A percentile compares a stretch with the other conserved stretches of the same genome.
phyloP scores from a whole-genome alignment of 2,329 filamentous ascomycete species.

The Chalaropsis ovoidea region DNA sequence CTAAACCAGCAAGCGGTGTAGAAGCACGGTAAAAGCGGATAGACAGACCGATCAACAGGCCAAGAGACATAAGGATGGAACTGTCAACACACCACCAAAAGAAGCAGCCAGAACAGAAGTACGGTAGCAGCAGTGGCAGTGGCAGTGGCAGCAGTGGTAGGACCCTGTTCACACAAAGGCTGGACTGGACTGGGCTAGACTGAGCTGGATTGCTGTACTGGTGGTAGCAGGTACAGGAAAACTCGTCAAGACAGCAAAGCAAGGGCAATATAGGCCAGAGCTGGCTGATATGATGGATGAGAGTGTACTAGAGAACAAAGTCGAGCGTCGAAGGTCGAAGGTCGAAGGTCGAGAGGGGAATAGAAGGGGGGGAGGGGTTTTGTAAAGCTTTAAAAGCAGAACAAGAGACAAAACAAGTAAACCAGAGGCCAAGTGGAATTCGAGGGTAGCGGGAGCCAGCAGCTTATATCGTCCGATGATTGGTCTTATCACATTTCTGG shows the following conservation, averaged over 20 bases:
- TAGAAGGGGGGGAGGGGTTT: neutral
- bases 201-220: neutral
- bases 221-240: neutral
- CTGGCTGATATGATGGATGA: neutral
- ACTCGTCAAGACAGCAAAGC: neutral
- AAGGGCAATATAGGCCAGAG: conserved; percentile 6
- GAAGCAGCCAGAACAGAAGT: neutral
- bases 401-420: conserved; percentile 13
- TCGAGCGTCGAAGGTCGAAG: neutral
- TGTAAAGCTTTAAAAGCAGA: conserved; percentile 5
- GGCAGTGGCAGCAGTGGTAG: neutral
- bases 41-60: neutral
- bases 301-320: neutral
- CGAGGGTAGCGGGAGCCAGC: conserved; percentile 16
- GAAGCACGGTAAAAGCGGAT: neutral
- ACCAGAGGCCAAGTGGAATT: conserved; percentile 6
- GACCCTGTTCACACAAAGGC: neutral
- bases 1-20: conserved; percentile 8
- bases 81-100: conserved; percentile 4
- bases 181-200: neutral
- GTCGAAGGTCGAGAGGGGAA: neutral
- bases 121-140: neutral
- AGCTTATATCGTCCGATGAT: conserved; percentile 20
- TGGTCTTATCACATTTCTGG: conserved; percentile 2
- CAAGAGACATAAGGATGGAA: neutral